Base-by-base conservation (phyloP, 495 filamentous ascomycete species). In the Hypoxylon fuscum region DNA sequence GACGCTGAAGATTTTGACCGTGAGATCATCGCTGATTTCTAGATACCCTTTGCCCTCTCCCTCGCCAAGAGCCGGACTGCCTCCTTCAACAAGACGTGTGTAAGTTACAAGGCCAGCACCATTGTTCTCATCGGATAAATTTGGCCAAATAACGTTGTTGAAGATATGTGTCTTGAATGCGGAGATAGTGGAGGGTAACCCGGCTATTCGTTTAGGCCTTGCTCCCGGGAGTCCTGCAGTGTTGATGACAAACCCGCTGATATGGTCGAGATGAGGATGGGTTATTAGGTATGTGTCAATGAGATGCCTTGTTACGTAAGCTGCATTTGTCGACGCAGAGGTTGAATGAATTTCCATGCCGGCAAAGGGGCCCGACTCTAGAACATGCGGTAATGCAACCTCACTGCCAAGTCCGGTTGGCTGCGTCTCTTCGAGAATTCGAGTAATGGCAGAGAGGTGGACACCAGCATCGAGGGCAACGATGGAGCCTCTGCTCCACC, bases 121-220 rank as follows among this genome's bases (percentile, higher is more conserved):
- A 25, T 91, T 92, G 72, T 96, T 93, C 77, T 98, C 96, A 74
- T 98, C 93, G 0, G 92, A 95, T 29, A 98, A 78, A 64, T 98
- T 98, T 0, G 95, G 95, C 96, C 96, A 98, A 47, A 98, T 96
- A 40, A 97, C 74, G 69, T 97, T 93, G 76, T 98, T 98, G 79
- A 98, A 98, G 53, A 98, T 89, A 73, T 98, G 93, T 8, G 81
- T 85, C 69, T 97, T 97, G 71, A 98, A 86, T 2, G 93, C 93
- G 11, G 88, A 79, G 38, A 98, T 91, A 29, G 93, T 94, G 14
- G 85, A 87, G 0, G 93, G 92, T 2, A 97, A 76, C 6, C 89
- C 95, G 4, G 93, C 92, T 8, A 98, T 76, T 17, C 87, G 81
- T 71, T 97, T 98, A 5, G 91, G 90, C 11, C 84, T 84, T 38